Evolutionary conservation across 805 yeast genomes (phyloP).

Genomic region (Helenozyma rhizophorensis): DNA sequence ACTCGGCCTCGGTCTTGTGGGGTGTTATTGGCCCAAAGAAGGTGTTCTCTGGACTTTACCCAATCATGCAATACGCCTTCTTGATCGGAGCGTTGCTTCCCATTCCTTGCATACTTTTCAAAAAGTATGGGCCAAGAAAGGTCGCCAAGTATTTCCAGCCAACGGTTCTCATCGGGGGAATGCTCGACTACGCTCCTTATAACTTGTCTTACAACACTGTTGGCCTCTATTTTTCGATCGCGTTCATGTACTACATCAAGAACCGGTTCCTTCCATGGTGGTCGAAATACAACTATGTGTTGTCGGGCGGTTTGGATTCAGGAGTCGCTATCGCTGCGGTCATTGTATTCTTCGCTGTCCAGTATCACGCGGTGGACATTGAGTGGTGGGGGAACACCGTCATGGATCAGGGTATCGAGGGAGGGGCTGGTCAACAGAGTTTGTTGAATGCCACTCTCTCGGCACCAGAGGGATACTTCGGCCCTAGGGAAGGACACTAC

Average conservation of each 20-base stretch:
- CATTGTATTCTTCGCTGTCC: conserved; percentile 31
- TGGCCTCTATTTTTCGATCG: conserved; percentile 19
- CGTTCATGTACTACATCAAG: conserved; percentile 23
- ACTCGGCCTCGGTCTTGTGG: background rate
- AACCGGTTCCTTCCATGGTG: conserved; percentile 25
- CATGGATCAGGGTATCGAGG: conserved; percentile 28
- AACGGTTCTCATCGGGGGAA: conserved; percentile 8
- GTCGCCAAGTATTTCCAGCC: too few species aligned
- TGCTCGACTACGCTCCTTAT: conserved; percentile 9
- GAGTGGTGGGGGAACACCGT: conserved; percentile 21
- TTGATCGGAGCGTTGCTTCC: conserved; percentile 26
- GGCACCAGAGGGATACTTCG: conserved; percentile 11
- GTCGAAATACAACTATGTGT: conserved; percentile 29
- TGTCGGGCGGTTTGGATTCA: conserved; percentile 22
- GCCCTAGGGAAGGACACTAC: conserved; percentile 7
- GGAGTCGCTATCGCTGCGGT: conserved; percentile 28
- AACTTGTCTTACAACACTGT: conserved; percentile 18
- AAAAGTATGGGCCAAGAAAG: conserved; percentile 14
- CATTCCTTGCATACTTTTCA: conserved; percentile 18
- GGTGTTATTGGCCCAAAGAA: conserved; percentile 5
- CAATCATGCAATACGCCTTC: conserved; percentile 26
- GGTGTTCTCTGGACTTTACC: conserved; percentile 28
- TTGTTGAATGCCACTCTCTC: too few species aligned
- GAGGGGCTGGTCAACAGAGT: too few species aligned
- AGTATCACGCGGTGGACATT: conserved; percentile 18